Base-by-base conservation (phyloP, 2,329 filamentous ascomycete genomes). In the Periconia macrospinosa region DNA sequence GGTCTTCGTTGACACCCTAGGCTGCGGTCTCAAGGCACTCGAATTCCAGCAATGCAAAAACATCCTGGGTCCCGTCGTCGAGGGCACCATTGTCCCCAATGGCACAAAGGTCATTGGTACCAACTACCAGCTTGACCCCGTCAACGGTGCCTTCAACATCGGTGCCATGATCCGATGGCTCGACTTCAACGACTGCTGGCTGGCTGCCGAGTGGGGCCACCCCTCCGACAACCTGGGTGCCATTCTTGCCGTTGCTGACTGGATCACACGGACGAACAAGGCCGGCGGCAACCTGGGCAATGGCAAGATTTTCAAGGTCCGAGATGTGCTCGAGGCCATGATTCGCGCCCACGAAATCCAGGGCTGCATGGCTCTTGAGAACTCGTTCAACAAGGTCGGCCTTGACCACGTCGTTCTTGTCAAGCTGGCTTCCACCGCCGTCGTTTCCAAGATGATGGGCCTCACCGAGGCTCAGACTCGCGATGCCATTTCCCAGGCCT, bases 161-260 rank as follows among this genome's bases (percentile, higher is more conserved):
- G 94, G 94, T 68, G 90, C 94, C 69, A 96, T 96, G 88, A 96
- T 99, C 80, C 86, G 94, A 73, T 99, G 94, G 94, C 86, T 99
- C 69, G 94, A 99, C 81, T 99, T 97, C 85, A 99, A 99, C 77
- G 94, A 99, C 84, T 97, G 94, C 86, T 99, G 93, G 94, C 83
- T 97, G 60, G 94, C 93, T 43, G 94, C 94, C 52, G 94, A 99
- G 81, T 99, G 94, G 94, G 94, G 94, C 54, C 94, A 99, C 78
- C 94, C 94, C 58, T 97, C 92, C 5, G 94, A 99, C 82, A 99
- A 99, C 82, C 78, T 99, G 65, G 94, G 94, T 59, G 94, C 93
- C 69, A 99, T 99, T 73, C 86, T 99, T 58, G 91, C 93, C 45
- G 92, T 97, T 49, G 91, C 94, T 56, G 94, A 99, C 82, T 99